phyloP scores from a whole-genome alignment of 495 filamentous ascomycete species.

The Daldinia decipiens region DNA sequence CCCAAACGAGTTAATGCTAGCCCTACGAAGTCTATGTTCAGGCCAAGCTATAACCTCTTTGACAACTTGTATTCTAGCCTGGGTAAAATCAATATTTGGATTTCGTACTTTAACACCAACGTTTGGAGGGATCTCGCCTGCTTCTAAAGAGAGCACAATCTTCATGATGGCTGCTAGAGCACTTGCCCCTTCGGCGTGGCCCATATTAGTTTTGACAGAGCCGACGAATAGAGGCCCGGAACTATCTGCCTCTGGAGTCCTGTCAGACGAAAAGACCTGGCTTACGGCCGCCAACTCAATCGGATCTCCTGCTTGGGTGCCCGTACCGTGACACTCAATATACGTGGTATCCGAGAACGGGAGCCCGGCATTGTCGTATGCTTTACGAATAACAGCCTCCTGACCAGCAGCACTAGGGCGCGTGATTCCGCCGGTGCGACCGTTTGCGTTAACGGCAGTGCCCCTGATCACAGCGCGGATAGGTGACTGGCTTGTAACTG shows the following conservation, averaged over 20 bases:
- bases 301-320: not conserved
- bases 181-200: not conserved
- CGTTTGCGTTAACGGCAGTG: not conserved
- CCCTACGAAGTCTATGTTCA: not conserved
- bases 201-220: not conserved
- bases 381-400: not conserved
- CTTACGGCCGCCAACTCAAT: not conserved
- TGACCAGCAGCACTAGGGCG: not conserved
- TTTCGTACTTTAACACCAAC: not conserved
- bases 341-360: not conserved
- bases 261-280: not conserved
- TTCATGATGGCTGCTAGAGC: not conserved
- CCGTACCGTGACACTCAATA: not conserved
- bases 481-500: not conserved
- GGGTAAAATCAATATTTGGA: not conserved
- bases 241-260: not conserved
- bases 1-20: not conserved
- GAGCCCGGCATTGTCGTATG: not conserved
- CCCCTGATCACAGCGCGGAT: not conserved
- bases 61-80: not conserved
- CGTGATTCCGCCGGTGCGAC: not conserved
- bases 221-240: not conserved
- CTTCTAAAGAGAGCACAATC: not conserved
- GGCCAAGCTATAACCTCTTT: not conserved
- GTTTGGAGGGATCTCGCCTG: not conserved